Percentiles rank a stretch among this genome's conserved stretches.
These are phyloP conservation scores for Aspergillus eucalypticola DNA, from an alignment of 2,329 filamentous ascomycete genomes.

Conservation along the genomic window DNA sequence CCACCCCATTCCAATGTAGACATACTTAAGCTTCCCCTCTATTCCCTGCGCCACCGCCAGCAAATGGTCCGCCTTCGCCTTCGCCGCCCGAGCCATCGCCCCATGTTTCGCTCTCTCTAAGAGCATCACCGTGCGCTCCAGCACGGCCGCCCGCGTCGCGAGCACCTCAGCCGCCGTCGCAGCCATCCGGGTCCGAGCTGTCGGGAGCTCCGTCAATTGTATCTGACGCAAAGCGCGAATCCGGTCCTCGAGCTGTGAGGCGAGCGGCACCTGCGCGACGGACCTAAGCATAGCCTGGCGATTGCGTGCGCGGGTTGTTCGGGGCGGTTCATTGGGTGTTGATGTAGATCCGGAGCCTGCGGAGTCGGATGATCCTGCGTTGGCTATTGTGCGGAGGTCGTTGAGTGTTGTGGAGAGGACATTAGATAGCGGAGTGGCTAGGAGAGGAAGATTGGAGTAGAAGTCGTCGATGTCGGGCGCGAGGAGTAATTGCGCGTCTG, in stretches of 20 bases:
- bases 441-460: constrained; percentile 30
- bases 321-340: constrained; percentile 9
- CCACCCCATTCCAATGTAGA: neutral
- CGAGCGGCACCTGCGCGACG: constrained; percentile 20
- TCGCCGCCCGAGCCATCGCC: constrained; percentile 36
- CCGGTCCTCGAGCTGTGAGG: constrained; percentile 31
- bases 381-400: constrained; percentile 31
- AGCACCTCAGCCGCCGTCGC: constrained; percentile 38
- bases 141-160: constrained; percentile 31
- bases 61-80: constrained; percentile 43
- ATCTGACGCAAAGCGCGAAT: constrained; percentile 29
- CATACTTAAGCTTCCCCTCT: constrained; percentile 41
- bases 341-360: constrained; percentile 10
- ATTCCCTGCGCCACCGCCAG: constrained; percentile 40
- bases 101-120: constrained; percentile 45
- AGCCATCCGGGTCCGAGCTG: constrained; percentile 36
- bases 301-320: constrained; percentile 16
- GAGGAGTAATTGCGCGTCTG: constrained; percentile 33
- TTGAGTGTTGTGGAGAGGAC: constrained; percentile 26
- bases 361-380: constrained; percentile 17
- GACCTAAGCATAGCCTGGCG: constrained; percentile 11
- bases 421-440: constrained; percentile 29
- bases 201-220: constrained; percentile 37
- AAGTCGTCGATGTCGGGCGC: constrained; percentile 39
- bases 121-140: constrained; percentile 42